Conservation (phyloP, 2,329 filamentous ascomycete genomes). For the Shiraia bambusicola region DNA sequence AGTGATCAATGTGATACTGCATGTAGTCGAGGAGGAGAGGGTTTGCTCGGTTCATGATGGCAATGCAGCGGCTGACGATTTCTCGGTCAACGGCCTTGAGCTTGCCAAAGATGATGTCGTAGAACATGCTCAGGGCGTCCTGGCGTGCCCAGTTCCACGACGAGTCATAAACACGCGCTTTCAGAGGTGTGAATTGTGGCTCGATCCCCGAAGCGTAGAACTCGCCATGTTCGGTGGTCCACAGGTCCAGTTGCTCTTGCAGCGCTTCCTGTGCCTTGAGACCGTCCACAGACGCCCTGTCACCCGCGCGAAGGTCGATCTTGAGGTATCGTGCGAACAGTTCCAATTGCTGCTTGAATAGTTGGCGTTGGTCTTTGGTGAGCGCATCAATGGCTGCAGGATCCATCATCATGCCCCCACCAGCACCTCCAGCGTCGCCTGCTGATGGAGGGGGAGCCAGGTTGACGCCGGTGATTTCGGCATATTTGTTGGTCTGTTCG, state of each 20-base stretch:
- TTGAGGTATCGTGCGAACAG: constrained; percentile 94
- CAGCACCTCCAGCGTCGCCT: constrained; percentile 69
- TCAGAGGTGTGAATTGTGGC: constrained; percentile 88
- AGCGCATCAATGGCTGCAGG: constrained; percentile 94
- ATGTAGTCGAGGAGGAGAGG: constrained; percentile 95
- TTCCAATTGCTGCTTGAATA: constrained; percentile 98
- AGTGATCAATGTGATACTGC: constrained; percentile 99
- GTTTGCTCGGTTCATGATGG: constrained; percentile 99
- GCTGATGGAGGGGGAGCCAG: constrained; percentile 71
- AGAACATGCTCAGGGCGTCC: constrained; percentile 97
- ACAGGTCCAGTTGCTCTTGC: constrained; percentile 90
- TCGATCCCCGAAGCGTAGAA: constrained; percentile 94
- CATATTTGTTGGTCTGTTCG: constrained; percentile 86
- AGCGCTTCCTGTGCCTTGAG: constrained; percentile 84
- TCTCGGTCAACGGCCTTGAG: constrained; percentile 92
- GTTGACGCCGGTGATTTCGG: constrained; percentile 77
- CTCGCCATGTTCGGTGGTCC: constrained; percentile 93
- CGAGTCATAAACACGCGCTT: constrained; percentile 95
- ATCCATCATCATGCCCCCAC: constrained; percentile 98
- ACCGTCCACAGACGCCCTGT: constrained; percentile 85
- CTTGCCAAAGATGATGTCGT: constrained; percentile 96
- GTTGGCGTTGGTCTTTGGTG: constrained; percentile 90
- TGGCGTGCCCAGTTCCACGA: constrained; percentile 99
- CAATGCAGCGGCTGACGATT: constrained; percentile 97
- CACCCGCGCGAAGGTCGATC: constrained; percentile 92